Conservation (phyloP, 352 stramenopile species). For the Phytophthora pseudosyringae region DNA sequence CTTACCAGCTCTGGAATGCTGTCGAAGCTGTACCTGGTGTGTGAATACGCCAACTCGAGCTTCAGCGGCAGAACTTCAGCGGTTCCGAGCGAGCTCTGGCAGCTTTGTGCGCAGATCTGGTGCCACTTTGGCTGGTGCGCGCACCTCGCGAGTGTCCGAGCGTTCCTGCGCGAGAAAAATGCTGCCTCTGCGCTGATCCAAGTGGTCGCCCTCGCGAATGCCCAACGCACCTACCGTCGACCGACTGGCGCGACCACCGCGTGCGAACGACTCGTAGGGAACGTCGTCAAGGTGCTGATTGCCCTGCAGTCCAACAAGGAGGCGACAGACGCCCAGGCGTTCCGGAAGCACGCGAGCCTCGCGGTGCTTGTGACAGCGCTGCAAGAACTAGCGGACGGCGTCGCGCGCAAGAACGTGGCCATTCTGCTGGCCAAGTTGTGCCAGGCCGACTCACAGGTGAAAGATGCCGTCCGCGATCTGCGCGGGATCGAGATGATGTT, state of each 20-base stretch:
- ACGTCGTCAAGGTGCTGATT: constrained; percentile 76
- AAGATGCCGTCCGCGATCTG: constrained; percentile 59
- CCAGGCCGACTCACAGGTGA: constrained; percentile 50
- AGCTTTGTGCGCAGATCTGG: constrained; percentile 71
- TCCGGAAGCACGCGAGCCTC: constrained; percentile 38
- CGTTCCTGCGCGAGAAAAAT: constrained; percentile 47
- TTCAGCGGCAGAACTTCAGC: constrained; percentile 7
- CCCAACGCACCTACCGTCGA: constrained; percentile 28
- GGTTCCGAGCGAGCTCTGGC: constrained; percentile 49
- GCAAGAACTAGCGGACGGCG: constrained; percentile 51
- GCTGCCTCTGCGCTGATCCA: constrained; percentile 46
- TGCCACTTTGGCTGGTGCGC: constrained; percentile 76
- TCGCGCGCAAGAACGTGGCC: constrained; percentile 77
- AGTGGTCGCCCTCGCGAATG: constrained; percentile 45
- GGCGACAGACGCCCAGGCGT: constrained; percentile 19
- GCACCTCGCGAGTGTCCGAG: constrained; percentile 32
- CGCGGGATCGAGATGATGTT: constrained; percentile 87
- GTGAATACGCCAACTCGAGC: constrained; percentile 31
- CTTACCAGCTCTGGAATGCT: constrained; percentile 33
- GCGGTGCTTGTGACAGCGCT: constrained; percentile 51
- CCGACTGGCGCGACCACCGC: constrained; percentile 25
- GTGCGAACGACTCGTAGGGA: constrained; percentile 64
- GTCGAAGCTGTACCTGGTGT: constrained; percentile 41
- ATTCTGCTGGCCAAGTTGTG: constrained; percentile 81
- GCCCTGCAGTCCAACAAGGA: constrained; percentile 41